Conservation (phyloP, 768 basidiomycete species). For the Auricularia sp. region DNA sequence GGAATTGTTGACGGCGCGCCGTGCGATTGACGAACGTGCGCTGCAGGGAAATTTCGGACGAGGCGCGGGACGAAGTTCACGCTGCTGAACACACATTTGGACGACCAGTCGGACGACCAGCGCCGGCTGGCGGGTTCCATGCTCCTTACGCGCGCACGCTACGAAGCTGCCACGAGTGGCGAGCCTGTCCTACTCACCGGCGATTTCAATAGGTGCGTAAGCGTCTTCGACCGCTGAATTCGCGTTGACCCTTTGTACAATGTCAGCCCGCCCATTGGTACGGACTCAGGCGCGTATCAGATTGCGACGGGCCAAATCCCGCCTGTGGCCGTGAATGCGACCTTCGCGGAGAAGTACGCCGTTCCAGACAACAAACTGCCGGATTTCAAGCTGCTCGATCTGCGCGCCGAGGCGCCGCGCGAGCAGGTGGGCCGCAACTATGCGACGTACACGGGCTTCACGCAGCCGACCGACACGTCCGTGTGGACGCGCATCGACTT, state of each 20-base stretch:
- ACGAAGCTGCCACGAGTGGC: conserved; percentile 33
- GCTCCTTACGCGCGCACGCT: conserved; percentile 41
- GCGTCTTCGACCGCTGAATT: neutral
- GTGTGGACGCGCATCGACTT: conserved; percentile 40
- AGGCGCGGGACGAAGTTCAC: neutral
- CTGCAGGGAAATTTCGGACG: neutral
- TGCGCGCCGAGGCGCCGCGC: conserved; percentile 33
- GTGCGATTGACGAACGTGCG: neutral
- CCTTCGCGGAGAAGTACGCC: conserved; percentile 33
- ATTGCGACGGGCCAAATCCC: conserved; percentile 35
- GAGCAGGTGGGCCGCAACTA: conserved; percentile 34
- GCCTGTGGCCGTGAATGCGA: conserved; percentile 32
- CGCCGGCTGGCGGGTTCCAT: conserved; percentile 44
- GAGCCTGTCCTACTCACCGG: conserved; percentile 40
- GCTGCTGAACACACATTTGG: conserved; percentile 43
- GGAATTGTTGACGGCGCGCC: neutral
- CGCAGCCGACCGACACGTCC: conserved; percentile 28
- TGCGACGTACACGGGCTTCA: conserved; percentile 42
- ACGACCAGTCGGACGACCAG: conserved; percentile 44
- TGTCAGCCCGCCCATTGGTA: conserved; percentile 25
- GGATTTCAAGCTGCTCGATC: conserved; percentile 35
- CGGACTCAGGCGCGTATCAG: conserved; percentile 40
- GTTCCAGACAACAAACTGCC: conserved; percentile 20
- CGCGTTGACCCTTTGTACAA: neutral
- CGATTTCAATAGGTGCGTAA: conserved; percentile 41